phyloP scores from a whole-genome alignment of 768 basidiomycete species.

The Russula griseocarnosa region DNA sequence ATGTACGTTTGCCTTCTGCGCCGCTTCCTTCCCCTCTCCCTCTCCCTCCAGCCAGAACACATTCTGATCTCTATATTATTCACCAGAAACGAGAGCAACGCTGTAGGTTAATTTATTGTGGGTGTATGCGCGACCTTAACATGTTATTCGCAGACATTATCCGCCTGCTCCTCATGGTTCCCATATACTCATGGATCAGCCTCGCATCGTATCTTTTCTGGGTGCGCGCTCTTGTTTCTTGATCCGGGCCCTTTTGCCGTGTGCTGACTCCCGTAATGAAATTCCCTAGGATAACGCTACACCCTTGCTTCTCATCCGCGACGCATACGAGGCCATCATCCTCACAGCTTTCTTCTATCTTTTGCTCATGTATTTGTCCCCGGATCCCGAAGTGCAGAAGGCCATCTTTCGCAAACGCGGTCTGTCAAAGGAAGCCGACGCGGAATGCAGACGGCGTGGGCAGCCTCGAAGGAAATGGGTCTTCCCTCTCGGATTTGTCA shows the following conservation, averaged over 20 bases:
- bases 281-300: slow-evolving; percentile 56
- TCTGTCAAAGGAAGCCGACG: slow-evolving; percentile 54
- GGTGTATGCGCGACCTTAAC: not conserved
- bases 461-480: slow-evolving; percentile 57
- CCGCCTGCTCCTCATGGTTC: slow-evolving; percentile 73
- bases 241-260: not conserved
- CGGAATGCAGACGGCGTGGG: slow-evolving; percentile 41
- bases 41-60: not conserved
- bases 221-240: slow-evolving; percentile 37
- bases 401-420: slow-evolving; percentile 55
- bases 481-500: slow-evolving; percentile 61
- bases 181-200: slow-evolving; percentile 66
- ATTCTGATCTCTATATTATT: not conserved
- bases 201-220: slow-evolving; percentile 69
- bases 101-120: slow-evolving; percentile 40
- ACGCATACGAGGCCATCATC: slow-evolving; percentile 73
- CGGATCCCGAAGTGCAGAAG: slow-evolving; percentile 56
- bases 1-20: slow-evolving; percentile 41
- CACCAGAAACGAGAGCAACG: slow-evolving; percentile 66
- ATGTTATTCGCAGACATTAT: slow-evolving; percentile 51
- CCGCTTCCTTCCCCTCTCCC: not conserved
- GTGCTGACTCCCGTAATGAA: not conserved
- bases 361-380: slow-evolving; percentile 65
- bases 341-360: slow-evolving; percentile 78
- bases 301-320: slow-evolving; percentile 62